Evolutionary conservation across 495 filamentous ascomycete species (phyloP).

Genomic region (Aspergillus sclerotioniger): DNA sequence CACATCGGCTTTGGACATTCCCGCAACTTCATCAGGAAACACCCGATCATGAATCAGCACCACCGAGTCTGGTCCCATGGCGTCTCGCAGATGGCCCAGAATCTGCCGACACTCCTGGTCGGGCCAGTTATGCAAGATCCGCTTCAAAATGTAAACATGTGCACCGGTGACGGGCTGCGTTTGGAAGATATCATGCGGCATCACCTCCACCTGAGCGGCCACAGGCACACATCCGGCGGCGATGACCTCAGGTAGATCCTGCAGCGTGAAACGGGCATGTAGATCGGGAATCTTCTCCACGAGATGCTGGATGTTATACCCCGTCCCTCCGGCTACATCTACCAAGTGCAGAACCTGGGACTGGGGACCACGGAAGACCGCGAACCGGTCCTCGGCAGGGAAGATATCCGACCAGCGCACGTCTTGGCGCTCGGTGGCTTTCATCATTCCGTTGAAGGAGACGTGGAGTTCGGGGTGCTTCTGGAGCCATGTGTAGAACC

Average conservation of each 20-base stretch:
- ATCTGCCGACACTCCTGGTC: slow-evolving; percentile 40
- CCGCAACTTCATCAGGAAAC: slow-evolving; percentile 23
- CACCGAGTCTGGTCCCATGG: slow-evolving; percentile 32
- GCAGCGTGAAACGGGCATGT: slow-evolving; percentile 35
- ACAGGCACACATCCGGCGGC: slow-evolving; percentile 23
- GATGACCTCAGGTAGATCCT: slow-evolving; percentile 42
- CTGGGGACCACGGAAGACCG: background rate
- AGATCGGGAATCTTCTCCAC: slow-evolving; percentile 28
- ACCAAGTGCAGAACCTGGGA: slow-evolving; percentile 27
- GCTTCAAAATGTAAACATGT: slow-evolving; percentile 49
- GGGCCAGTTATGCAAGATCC: slow-evolving; percentile 49
- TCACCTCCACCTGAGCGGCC: slow-evolving; percentile 20
- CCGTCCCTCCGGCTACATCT: slow-evolving; percentile 45
- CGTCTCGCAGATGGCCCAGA: slow-evolving; percentile 35
- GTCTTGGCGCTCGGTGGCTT: background rate
- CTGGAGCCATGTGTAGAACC: background rate
- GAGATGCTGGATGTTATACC: slow-evolving; percentile 40
- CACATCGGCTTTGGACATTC: slow-evolving; percentile 25
- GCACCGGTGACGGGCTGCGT: slow-evolving; percentile 43
- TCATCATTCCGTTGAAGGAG: slow-evolving; percentile 1
- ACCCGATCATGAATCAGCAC: slow-evolving; percentile 29
- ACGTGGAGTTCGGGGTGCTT: background rate
- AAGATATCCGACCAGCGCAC: slow-evolving; percentile 2
- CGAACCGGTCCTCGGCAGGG: background rate
- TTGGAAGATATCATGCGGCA: slow-evolving; percentile 44